Evolutionary conservation across 345 rosid species (phyloP).

Genomic region (Bruguiera sexangula): DNA sequence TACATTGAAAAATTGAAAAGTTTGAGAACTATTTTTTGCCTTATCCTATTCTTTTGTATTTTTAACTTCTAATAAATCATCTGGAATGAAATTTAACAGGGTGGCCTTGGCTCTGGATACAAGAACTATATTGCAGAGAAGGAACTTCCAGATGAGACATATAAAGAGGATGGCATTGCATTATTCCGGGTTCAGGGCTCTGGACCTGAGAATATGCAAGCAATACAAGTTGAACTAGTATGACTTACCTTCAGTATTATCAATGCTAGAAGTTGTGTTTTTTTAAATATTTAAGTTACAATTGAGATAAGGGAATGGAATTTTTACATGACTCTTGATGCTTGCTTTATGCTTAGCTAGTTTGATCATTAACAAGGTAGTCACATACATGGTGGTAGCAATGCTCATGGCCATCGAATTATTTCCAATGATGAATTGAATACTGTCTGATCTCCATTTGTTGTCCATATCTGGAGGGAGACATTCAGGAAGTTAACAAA

Average conservation of each 20-base stretch:
- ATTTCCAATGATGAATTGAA: too few species aligned
- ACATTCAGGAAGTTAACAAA: too few species aligned
- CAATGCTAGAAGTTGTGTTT: not conserved
- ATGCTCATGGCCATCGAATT: too few species aligned
- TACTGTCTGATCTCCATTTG: too few species aligned
- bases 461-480: too few species aligned
- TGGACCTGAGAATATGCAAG: constrained; percentile 99
- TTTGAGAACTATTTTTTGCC: too few species aligned
- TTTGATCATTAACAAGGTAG: not conserved
- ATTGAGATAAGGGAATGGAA: not conserved
- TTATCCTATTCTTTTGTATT: not conserved
- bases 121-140: constrained; percentile 69
- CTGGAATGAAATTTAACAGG: constrained; percentile 47
- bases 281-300: not conserved
- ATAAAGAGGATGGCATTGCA: constrained; percentile 72
- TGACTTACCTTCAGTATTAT: constrained; percentile 21
- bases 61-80: not conserved
- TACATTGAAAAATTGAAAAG: too few species aligned
- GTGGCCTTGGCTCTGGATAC: constrained; percentile 86
- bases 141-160: constrained; percentile 74
- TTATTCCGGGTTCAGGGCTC: constrained; percentile 88
- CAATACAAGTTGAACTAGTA: constrained; percentile 95
- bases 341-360: not conserved
- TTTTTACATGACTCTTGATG: not conserved
- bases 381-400: too few species aligned